Percentiles rank a stretch among this genome's conserved stretches.
phyloP scores from a whole-genome alignment of 768 basidiomycete genomes.

The Phylloporus rhodoxanthus region DNA sequence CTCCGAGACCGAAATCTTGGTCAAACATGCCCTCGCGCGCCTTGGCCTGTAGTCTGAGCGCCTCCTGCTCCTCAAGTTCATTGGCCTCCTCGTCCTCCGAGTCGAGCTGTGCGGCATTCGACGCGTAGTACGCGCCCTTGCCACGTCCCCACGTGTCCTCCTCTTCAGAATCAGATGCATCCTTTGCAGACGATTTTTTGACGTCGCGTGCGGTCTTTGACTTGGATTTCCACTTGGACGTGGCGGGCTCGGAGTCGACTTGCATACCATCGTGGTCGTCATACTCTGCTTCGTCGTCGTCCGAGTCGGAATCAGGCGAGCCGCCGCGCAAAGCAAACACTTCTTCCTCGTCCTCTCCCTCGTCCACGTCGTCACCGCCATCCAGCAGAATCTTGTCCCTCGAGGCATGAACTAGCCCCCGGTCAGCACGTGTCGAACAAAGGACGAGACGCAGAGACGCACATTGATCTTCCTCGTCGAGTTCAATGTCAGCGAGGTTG shows the following conservation, averaged over 20 bases:
- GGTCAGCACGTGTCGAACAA: neutral
- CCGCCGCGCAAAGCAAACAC: conserved; percentile 71
- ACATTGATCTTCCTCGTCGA: conserved; percentile 81
- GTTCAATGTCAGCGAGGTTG: conserved; percentile 56
- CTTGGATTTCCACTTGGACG: conserved; percentile 13
- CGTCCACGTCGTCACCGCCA: conserved; percentile 43
- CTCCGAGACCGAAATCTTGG: conserved; percentile 80
- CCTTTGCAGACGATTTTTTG: conserved; percentile 8
- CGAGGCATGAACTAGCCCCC: conserved; percentile 56
- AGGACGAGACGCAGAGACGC: conserved; percentile 22
- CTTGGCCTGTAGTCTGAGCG: conserved; percentile 71
- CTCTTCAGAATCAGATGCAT: conserved; percentile 21
- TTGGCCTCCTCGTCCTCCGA: conserved; percentile 87
- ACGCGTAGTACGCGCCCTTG: conserved; percentile 79
- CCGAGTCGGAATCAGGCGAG: conserved; percentile 27
- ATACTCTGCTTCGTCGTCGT: conserved; percentile 19
- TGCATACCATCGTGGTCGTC: conserved; percentile 27
- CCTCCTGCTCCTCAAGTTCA: conserved; percentile 85
- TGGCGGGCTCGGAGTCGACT: conserved; percentile 6
- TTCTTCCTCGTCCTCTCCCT: conserved; percentile 60
- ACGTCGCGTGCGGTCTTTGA: conserved; percentile 8
- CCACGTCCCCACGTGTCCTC: conserved; percentile 76
- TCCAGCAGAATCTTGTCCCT: conserved; percentile 76
- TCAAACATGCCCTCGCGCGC: conserved; percentile 64
- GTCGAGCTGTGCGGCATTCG: conserved; percentile 74